Conservation (phyloP, 805 yeast species). For the Deakozyma indianensis region DNA sequence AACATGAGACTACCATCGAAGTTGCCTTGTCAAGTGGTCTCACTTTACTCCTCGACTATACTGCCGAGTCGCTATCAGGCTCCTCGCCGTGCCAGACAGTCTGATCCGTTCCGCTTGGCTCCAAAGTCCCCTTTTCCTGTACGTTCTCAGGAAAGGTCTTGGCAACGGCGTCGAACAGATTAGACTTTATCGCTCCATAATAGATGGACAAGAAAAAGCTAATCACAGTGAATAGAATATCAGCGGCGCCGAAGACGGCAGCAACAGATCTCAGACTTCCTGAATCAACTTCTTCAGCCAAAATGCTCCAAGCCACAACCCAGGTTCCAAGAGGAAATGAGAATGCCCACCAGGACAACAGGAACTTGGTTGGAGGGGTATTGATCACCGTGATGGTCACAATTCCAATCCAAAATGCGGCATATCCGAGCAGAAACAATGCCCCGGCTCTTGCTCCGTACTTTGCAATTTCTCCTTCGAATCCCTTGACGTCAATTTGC, state of each 20-base stretch:
- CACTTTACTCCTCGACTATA: too few species aligned
- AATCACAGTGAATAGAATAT: neutral
- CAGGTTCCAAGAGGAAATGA: slow-evolving; percentile 85
- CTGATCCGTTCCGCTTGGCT: too few species aligned
- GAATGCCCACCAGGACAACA: slow-evolving; percentile 64
- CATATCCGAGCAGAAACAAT: slow-evolving; percentile 37
- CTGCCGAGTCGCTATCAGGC: too few species aligned
- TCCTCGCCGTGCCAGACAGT: too few species aligned
- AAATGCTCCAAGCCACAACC: slow-evolving; percentile 43
- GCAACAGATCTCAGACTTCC: neutral
- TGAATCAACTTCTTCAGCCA: slow-evolving; percentile 28
- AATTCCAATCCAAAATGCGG: slow-evolving; percentile 39
- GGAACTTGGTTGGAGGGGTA: slow-evolving; percentile 26
- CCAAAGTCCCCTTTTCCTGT: too few species aligned
- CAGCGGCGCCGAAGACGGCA: neutral
- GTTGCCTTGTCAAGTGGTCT: too few species aligned
- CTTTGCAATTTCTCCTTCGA: neutral
- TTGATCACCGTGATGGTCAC: slow-evolving; percentile 24
- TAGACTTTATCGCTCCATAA: neutral
- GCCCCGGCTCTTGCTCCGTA: slow-evolving; percentile 28
- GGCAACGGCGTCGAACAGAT: neutral
- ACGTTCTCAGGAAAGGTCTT: too few species aligned
- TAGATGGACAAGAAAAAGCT: neutral
- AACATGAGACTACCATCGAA: too few species aligned
- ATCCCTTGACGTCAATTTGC: slow-evolving; percentile 12